These are phyloP conservation scores for Fusarium miscanthi DNA, from an alignment of 2,329 filamentous ascomycete genomes.

Conservation along the genomic window DNA sequence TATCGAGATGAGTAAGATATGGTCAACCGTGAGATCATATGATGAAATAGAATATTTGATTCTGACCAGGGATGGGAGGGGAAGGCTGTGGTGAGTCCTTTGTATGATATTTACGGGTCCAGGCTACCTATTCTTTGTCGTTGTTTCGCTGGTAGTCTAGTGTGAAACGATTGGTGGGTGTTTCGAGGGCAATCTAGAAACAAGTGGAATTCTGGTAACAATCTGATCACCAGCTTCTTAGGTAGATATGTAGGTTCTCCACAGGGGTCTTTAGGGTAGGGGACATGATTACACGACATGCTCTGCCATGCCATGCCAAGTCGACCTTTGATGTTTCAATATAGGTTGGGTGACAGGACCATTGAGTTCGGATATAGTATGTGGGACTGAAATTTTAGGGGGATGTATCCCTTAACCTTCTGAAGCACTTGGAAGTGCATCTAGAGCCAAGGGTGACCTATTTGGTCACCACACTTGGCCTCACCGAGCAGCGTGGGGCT, in stretches of 20 bases:
- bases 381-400: background rate
- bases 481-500: slow-evolving; percentile 19
- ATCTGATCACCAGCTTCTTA: too few relatives aligned
- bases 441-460: background rate
- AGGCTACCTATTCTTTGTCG: slow-evolving; percentile 12
- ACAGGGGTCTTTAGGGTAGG: slow-evolving; percentile 26
- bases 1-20: background rate
- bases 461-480: background rate
- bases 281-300: background rate
- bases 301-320: background rate
- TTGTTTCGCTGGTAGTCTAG: slow-evolving; percentile 19
- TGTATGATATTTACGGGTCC: background rate
- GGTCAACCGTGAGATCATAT: background rate
- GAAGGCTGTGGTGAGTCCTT: slow-evolving; percentile 1
- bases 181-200: slow-evolving; percentile 36
- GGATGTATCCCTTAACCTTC: too few relatives aligned
- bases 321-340: background rate
- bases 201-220: slow-evolving; percentile 8
- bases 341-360: background rate
- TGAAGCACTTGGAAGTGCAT: background rate
- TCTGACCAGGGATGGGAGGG: background rate
- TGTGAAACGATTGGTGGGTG: slow-evolving; percentile 37
- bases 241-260: background rate
- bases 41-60: background rate
- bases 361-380: background rate